Evolutionary conservation across 257 asterid genomes (phyloP).

Genomic region (Nicotiana undulata): DNA sequence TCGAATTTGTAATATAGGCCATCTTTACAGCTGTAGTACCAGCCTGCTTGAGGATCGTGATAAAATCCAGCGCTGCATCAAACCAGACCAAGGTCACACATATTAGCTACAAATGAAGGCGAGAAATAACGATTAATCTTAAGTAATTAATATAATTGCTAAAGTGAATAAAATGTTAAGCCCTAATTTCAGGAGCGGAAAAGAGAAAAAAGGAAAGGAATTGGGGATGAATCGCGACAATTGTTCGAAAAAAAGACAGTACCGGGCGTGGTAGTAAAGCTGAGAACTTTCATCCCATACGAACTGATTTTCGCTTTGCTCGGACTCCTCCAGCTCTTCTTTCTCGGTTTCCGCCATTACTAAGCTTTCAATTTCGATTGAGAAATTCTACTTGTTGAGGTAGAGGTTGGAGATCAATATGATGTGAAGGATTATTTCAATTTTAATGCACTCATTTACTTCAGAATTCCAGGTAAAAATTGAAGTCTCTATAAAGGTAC

Average conservation of each 20-base stretch:
- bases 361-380: neutral
- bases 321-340: constrained; percentile 15
- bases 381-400: neutral
- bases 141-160: neutral
- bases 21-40: constrained; percentile 85
- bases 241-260: neutral
- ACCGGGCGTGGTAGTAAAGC: constrained; percentile 92
- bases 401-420: neutral
- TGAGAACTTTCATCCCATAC: constrained; percentile 79
- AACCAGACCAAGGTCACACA: neutral
- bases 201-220: neutral
- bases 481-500: neutral
- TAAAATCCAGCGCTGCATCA: constrained; percentile 86
- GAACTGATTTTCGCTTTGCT: constrained; percentile 27
- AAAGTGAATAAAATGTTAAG: neutral
- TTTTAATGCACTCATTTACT: neutral
- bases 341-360: constrained; percentile 47
- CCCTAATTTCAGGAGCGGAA: constrained; percentile 2
- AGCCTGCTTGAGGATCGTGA: constrained; percentile 72
- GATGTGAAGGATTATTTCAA: neutral
- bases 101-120: neutral
- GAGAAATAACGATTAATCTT: constrained; percentile 8
- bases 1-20: constrained; percentile 83
- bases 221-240: neutral
- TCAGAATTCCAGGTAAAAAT: neutral